These are phyloP conservation scores for Thielaviopsis punctulata DNA, from an alignment of 2,329 filamentous ascomycete genomes.

Conservation along the genomic window DNA sequence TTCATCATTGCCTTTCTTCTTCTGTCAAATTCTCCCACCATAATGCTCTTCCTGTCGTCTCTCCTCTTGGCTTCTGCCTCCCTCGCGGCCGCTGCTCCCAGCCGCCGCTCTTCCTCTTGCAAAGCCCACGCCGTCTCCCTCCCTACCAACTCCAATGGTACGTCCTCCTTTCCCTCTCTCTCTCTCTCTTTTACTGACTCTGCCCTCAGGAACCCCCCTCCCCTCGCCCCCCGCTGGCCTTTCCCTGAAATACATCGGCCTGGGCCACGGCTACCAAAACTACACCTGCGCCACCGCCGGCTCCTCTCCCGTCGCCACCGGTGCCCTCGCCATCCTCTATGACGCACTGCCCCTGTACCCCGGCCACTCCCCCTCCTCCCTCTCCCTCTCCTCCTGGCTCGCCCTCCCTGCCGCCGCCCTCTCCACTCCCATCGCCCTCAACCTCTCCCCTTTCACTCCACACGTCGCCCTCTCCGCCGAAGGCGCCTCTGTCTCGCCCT, in stretches of 20 bases:
- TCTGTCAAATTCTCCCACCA: neutral
- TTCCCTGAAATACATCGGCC: constrained; percentile 34
- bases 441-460: constrained; percentile 14
- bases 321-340: constrained; percentile 44
- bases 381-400: constrained; percentile 17
- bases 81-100: neutral
- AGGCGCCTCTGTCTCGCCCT: constrained; percentile 27
- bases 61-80: neutral
- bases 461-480: constrained; percentile 18
- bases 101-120: neutral
- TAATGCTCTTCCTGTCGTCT: neutral
- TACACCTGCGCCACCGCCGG: constrained; percentile 22
- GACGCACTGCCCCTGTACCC: constrained; percentile 38
- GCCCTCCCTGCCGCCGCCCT: constrained; percentile 21
- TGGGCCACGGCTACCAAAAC: constrained; percentile 52
- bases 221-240: constrained; percentile 22
- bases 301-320: constrained; percentile 2
- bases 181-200: constrained; percentile 4
- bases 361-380: constrained; percentile 21
- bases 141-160: neutral
- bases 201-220: constrained; percentile 21
- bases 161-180: neutral
- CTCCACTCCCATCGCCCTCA: constrained; percentile 6
- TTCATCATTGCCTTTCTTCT: no score
- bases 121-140: neutral